These are phyloP conservation scores for Leccinum uliginosum DNA, from an alignment of 768 basidiomycete genomes.

Conservation along the genomic window DNA sequence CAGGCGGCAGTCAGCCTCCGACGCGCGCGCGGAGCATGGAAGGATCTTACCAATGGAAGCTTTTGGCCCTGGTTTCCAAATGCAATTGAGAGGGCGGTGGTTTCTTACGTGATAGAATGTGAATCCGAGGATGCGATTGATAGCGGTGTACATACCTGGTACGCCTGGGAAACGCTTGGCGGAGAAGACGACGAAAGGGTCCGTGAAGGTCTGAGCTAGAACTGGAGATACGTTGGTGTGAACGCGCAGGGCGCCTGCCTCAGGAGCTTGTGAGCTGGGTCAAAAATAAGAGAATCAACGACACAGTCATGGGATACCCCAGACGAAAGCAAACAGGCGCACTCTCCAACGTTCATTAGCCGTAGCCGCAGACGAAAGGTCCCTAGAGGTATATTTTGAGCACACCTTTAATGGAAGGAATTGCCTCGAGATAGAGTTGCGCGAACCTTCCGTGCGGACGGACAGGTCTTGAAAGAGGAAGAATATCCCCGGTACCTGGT, in stretches of 20 bases:
- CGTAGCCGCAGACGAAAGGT: conserved; percentile 82
- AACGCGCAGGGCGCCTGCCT: conserved; percentile 58
- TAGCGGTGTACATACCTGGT: conserved; percentile 52
- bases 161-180: conserved; percentile 96
- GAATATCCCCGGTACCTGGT: conserved; percentile 83
- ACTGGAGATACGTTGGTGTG: conserved; percentile 71
- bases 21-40: conserved; percentile 18
- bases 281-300: conserved; percentile 21
- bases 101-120: conserved; percentile 46
- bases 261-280: conserved; percentile 66
- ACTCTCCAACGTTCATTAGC: conserved; percentile 90
- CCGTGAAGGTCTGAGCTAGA: conserved; percentile 79
- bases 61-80: conserved; percentile 90
- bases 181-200: conserved; percentile 81
- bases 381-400: conserved; percentile 42
- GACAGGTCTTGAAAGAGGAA: conserved; percentile 95
- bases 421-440: conserved; percentile 24
- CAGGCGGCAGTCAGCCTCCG: conserved; percentile 22
- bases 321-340: conserved; percentile 38
- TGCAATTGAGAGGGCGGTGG: conserved; percentile 85
- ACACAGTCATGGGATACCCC: conserved; percentile 15
- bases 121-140: conserved; percentile 15
- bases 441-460: conserved; percentile 83
- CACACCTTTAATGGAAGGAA: conserved; percentile 19
- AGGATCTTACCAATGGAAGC: conserved; percentile 66